These are phyloP conservation scores for Colletotrichum acutatum DNA, from an alignment of 2,329 filamentous ascomycete genomes.

Conservation along the genomic window DNA sequence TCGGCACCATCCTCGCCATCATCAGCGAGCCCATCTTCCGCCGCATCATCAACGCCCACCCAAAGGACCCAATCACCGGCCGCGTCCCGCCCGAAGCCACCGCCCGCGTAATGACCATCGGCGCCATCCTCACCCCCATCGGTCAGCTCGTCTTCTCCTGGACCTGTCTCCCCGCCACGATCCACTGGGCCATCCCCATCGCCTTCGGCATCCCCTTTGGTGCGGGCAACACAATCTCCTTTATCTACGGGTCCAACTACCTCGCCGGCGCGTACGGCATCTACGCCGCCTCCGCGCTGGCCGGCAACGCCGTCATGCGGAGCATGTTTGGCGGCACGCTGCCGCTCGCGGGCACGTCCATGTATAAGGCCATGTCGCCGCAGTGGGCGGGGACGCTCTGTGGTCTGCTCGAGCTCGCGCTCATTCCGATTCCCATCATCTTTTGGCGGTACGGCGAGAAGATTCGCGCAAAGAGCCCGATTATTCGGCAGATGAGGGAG, in stretches of 20 bases:
- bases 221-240: conserved; percentile 78
- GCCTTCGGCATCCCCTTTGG: conserved; percentile 84
- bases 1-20: conserved; percentile 72
- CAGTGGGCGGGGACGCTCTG: conserved; percentile 85
- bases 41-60: conserved; percentile 80
- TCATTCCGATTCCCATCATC: conserved; percentile 83
- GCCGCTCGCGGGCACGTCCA: conserved; percentile 77
- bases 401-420: conserved; percentile 75
- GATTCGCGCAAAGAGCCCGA: conserved; percentile 63
- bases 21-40: conserved; percentile 77
- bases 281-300: conserved; percentile 83
- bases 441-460: conserved; percentile 74
- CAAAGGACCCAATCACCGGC: conserved; percentile 79
- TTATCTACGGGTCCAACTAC: conserved; percentile 87
- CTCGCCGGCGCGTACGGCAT: conserved; percentile 80
- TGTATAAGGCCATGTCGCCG: conserved; percentile 77
- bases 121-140: conserved; percentile 76
- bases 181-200: conserved; percentile 86
- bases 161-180: conserved; percentile 81
- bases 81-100: conserved; percentile 82
- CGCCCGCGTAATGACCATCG: conserved; percentile 82
- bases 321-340: conserved; percentile 81
- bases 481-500: conserved; percentile 57
- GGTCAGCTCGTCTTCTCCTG: conserved; percentile 90
- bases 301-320: conserved; percentile 81